These are phyloP conservation scores for Schoenoplectus tabernaemontani DNA, from an alignment of 202 grass and related monocot species.

Conservation along the genomic window DNA sequence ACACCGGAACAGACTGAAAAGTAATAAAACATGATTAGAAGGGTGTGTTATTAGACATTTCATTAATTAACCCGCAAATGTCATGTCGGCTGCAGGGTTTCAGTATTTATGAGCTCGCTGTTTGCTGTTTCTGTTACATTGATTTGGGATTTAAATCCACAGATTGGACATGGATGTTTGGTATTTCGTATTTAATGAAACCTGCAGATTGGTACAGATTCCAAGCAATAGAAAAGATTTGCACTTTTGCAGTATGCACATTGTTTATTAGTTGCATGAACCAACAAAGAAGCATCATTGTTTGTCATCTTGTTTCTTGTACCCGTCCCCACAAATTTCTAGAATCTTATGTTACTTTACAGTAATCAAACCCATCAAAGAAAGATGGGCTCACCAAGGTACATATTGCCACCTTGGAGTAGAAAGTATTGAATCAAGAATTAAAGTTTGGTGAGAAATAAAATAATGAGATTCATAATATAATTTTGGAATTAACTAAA, in stretches of 20 bases:
- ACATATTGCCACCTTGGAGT: background rate
- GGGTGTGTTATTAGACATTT: background rate
- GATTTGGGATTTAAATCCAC: slow-evolving; percentile 2
- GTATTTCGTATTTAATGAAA: slow-evolving; percentile 17
- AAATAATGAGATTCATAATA: background rate
- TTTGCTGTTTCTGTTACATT: background rate
- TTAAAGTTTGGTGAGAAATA: background rate
- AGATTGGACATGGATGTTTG: slow-evolving; percentile 18
- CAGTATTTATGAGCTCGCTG: background rate
- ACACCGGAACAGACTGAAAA: slow-evolving; percentile 62
- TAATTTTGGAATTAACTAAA: slow-evolving; percentile 2
- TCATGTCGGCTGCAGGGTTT: no score
- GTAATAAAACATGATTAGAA: background rate
- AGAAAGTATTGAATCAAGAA: background rate
- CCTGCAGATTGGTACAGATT: background rate
- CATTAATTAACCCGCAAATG: background rate
- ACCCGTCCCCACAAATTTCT: background rate
- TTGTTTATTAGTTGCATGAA: slow-evolving; percentile 7
- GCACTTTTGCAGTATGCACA: slow-evolving; percentile 7
- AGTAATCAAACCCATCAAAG: background rate
- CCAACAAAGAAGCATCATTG: background rate
- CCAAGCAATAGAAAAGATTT: background rate
- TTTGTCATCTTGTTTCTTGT: no score
- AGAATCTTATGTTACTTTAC: background rate
- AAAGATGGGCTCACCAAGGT: background rate